Conservation (phyloP, 1,284 basidiomycete genomes). For the Heliocybe sulcata region DNA sequence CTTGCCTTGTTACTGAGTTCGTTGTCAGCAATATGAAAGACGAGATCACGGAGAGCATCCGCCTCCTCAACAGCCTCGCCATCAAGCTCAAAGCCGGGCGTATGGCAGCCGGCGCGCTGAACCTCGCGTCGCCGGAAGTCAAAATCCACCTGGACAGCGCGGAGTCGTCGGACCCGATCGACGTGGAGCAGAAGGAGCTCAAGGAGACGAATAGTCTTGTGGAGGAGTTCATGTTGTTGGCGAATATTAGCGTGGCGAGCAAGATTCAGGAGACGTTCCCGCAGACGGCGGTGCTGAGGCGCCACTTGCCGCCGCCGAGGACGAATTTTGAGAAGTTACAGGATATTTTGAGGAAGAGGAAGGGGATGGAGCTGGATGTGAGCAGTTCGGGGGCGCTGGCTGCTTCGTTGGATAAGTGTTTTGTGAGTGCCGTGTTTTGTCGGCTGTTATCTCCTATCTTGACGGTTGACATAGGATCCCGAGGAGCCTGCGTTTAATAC, state of each 20-base stretch:
- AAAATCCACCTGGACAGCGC: constrained; percentile 92
- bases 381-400: constrained; percentile 92
- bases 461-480: constrained; percentile 49
- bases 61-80: constrained; percentile 86
- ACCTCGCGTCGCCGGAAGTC: constrained; percentile 96
- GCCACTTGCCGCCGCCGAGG: constrained; percentile 90
- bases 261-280: constrained; percentile 95
- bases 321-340: constrained; percentile 96
- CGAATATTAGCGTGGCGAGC: constrained; percentile 90
- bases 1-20: not conserved
- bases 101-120: constrained; percentile 93
- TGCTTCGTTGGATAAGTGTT: constrained; percentile 80
- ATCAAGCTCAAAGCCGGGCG: constrained; percentile 81
- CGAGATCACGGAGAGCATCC: constrained; percentile 81
- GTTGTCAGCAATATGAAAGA: constrained; percentile 57
- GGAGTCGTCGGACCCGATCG: constrained; percentile 92
- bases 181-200: constrained; percentile 94
- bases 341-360: constrained; percentile 86
- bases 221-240: constrained; percentile 98
- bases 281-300: constrained; percentile 91
- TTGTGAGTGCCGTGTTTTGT: constrained; percentile 43
- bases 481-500: constrained; percentile 90
- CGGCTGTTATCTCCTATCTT: not conserved
- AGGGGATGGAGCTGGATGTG: constrained; percentile 83
- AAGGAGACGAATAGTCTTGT: constrained; percentile 95